Evolutionary conservation across 2,329 filamentous ascomycete species (phyloP).

Genomic region (Byssochlamys sp.): DNA sequence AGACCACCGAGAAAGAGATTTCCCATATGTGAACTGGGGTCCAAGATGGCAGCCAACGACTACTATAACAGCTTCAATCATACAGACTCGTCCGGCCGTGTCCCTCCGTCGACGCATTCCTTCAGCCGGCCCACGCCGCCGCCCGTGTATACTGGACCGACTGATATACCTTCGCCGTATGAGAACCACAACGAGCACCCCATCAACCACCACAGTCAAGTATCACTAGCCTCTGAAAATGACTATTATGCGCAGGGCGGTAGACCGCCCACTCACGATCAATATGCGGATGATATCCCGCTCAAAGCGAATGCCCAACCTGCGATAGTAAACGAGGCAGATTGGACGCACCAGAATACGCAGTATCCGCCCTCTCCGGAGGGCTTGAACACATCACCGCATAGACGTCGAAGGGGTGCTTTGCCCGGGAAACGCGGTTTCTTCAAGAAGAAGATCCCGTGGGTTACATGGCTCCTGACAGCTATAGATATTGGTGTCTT

Average conservation of each 20-base stretch:
- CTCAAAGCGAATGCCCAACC: slow-evolving; percentile 27
- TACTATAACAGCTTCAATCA: slow-evolving; percentile 49
- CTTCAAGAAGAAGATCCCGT: slow-evolving; percentile 56
- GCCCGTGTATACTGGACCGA: slow-evolving; percentile 11
- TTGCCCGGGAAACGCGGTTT: slow-evolving; percentile 31
- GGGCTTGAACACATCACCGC: slow-evolving; percentile 34
- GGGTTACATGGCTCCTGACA: slow-evolving; percentile 73
- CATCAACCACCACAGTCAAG: slow-evolving; percentile 28
- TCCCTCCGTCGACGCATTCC: slow-evolving; percentile 26
- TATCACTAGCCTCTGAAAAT: slow-evolving; percentile 26
- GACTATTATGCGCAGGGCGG: slow-evolving; percentile 22
- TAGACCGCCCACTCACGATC: slow-evolving; percentile 22
- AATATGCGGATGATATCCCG: slow-evolving; percentile 35
- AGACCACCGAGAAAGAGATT: background rate
- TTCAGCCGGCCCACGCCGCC: slow-evolving; percentile 21
- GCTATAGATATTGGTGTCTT: slow-evolving; percentile 73
- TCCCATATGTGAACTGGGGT: slow-evolving; percentile 2
- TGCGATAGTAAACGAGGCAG: slow-evolving; percentile 19
- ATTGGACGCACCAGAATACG: slow-evolving; percentile 36
- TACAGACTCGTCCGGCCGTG: slow-evolving; percentile 19
- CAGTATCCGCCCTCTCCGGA: slow-evolving; percentile 46
- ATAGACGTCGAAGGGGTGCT: slow-evolving; percentile 9
- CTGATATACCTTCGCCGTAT: slow-evolving; percentile 28
- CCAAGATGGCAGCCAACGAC: slow-evolving; percentile 54
- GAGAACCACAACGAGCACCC: slow-evolving; percentile 35